Conservation (phyloP, 2,329 filamentous ascomycete species). For the Microcyclosporella mali region DNA sequence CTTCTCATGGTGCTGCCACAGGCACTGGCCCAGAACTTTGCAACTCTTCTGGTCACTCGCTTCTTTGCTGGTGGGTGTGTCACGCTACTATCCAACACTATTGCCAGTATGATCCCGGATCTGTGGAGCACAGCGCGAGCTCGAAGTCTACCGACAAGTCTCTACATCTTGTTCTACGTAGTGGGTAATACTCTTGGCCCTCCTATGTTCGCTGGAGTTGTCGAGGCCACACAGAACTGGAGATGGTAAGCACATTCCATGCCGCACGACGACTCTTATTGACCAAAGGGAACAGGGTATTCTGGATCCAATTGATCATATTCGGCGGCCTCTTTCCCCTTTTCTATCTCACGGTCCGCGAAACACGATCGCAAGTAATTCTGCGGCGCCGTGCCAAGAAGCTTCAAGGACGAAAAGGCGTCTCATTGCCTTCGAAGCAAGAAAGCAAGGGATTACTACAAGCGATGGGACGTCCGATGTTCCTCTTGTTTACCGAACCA, state of each 20-base stretch:
- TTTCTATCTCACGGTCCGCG: constrained; percentile 37
- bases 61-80: constrained; percentile 36
- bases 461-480: constrained; percentile 24
- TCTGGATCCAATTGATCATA: constrained; percentile 39
- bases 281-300: constrained; percentile 25
- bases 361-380: constrained; percentile 45
- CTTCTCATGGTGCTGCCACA: constrained; percentile 36
- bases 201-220: constrained; percentile 32
- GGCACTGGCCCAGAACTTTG: constrained; percentile 35
- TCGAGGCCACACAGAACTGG: constrained; percentile 29
- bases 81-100: constrained; percentile 32
- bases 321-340: constrained; percentile 40
- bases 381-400: constrained; percentile 34
- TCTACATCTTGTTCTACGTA: constrained; percentile 34
- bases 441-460: too few species aligned
- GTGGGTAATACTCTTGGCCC: constrained; percentile 33
- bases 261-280: background rate
- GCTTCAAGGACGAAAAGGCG: constrained; percentile 13
- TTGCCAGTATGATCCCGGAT: constrained; percentile 35
- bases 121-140: constrained; percentile 31
- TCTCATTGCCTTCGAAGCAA: too few species aligned
- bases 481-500: constrained; percentile 45
- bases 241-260: constrained; percentile 24
- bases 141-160: constrained; percentile 30
- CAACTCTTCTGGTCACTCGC: constrained; percentile 33